These are phyloP conservation scores for Penicillium psychrofluorescens DNA, from an alignment of 495 filamentous ascomycete species.

Conservation along the genomic window DNA sequence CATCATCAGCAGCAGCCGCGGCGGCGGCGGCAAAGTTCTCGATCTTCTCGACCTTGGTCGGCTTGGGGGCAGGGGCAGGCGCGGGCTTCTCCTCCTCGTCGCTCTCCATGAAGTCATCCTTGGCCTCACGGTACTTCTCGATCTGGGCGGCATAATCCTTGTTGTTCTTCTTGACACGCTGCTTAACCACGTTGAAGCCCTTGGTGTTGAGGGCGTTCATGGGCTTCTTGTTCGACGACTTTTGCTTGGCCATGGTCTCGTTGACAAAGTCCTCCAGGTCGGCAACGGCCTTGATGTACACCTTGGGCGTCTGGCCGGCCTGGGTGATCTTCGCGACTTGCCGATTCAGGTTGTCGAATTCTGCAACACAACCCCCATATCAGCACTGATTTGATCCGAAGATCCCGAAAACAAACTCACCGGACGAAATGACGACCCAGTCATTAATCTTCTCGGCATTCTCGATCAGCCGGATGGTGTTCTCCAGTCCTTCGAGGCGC, in stretches of 20 bases:
- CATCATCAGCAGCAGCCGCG: constrained; percentile 60
- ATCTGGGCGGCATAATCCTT: constrained; percentile 85
- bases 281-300: constrained; percentile 86
- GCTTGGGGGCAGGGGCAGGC: constrained; percentile 18
- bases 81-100: constrained; percentile 61
- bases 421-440: constrained; percentile 86
- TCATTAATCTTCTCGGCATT: constrained; percentile 97
- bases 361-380: constrained; percentile 33
- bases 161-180: constrained; percentile 96
- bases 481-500: constrained; percentile 86
- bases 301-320: constrained; percentile 70
- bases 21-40: constrained; percentile 28
- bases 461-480: constrained; percentile 79
- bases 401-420: constrained; percentile 41
- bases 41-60: constrained; percentile 39
- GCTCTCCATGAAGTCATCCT: constrained; percentile 80
- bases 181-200: constrained; percentile 92
- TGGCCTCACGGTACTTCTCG: constrained; percentile 77
- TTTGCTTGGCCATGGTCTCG: constrained; percentile 89
- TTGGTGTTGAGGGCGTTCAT: constrained; percentile 95
- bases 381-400: constrained; percentile 6
- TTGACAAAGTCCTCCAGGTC: constrained; percentile 95
- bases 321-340: constrained; percentile 73
- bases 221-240: constrained; percentile 83
- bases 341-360: constrained; percentile 96